Base-by-base conservation (phyloP, 208 protist genomes). In the Novymonas esmeraldas region DNA sequence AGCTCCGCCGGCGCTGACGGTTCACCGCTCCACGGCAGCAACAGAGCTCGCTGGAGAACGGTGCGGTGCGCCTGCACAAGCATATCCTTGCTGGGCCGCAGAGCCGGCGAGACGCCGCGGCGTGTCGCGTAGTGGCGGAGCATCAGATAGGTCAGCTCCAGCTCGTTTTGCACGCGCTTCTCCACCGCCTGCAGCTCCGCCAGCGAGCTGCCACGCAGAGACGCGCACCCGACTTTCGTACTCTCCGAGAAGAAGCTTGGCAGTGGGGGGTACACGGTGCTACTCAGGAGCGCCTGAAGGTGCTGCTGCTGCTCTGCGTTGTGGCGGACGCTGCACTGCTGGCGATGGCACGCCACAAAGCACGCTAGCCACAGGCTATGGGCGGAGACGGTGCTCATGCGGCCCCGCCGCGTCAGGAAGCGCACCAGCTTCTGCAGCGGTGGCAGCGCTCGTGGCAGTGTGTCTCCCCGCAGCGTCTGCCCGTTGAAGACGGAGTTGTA, bases 1-100 rank as follows among this genome's bases (percentile, higher is more conserved):
- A 96, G 70, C 45, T 87, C 79, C 10, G 49, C 82, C 7, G 91
- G 91, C 2, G 88, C 79, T 4, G 91, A 96, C 31, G 81, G 79
- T 51, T 81, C 77, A 39, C 90, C 84, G 58, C 87, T 81, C 29
- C 81, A 46, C 29, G 91, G 91, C 20, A 96, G 68, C 24, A 90
- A 64, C 4, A 96, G 18, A 51, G 75, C 73, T 18, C 87, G 85
- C 20, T 87, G 81, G 62, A 92, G 70, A 0, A 93, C 82, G 0
- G 73, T 85, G 49, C 78, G 63, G 56, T 93, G 76, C 11, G 81
- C 75, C 46, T 66, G 41, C 42, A 64, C 41, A 10, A 95, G 49
- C 29, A 87, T 78, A 29, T 76, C 60, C 20, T 65, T 29, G 24
- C 65, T 73, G 0, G 84, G 84, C 6, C 76, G 50, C 46, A 73